Percentiles rank a stretch among this genome's conserved stretches.
These are phyloP conservation scores for Quercus suber DNA, from an alignment of 306 rosid species.

Conservation along the genomic window DNA sequence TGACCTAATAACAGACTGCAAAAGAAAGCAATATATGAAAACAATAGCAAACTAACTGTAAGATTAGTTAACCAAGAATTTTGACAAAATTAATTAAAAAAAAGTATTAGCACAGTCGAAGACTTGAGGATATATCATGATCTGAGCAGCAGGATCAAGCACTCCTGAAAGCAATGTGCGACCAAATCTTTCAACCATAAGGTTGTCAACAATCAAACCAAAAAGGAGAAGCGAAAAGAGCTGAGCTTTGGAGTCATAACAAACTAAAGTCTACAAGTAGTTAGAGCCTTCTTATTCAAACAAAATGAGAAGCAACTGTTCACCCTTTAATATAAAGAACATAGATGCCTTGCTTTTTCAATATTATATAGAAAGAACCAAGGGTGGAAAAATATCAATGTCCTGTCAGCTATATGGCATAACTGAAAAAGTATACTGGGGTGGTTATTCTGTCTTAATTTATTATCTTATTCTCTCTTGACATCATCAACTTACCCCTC, in stretches of 20 bases:
- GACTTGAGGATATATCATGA: background rate
- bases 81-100: no score
- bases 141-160: background rate
- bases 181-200: background rate
- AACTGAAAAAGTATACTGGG: background rate
- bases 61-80: no score
- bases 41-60: background rate
- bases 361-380: background rate
- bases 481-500: background rate
- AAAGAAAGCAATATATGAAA: background rate
- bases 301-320: background rate
- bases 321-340: background rate
- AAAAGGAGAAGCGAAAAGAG: background rate
- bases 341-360: background rate
- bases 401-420: background rate
- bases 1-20: background rate
- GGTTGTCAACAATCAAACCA: background rate
- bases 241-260: background rate
- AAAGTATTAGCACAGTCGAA: background rate
- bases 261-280: background rate
- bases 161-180: background rate
- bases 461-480: background rate
- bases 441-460: background rate
- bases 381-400: background rate
- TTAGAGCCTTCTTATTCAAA: background rate